phyloP scores from a whole-genome alignment of 805 yeast genomes.

The Kodamaea sagamina region DNA sequence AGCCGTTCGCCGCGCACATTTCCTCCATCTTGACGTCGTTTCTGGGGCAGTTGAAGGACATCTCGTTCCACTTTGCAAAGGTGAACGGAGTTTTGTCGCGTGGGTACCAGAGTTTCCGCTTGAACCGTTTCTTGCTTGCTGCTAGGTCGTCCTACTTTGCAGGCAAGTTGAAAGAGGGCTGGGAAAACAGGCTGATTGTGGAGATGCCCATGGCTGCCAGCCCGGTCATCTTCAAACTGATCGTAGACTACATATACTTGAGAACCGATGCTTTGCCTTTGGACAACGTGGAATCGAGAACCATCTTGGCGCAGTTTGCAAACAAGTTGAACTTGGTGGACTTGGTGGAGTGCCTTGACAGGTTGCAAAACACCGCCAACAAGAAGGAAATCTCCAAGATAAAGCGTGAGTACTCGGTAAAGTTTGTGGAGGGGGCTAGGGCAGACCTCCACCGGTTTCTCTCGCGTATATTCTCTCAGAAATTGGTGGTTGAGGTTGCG shows the following conservation, averaged over 20 bases:
- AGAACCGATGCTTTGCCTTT: slow-evolving; percentile 35
- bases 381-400: slow-evolving; percentile 26
- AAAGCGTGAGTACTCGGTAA: slow-evolving; percentile 33
- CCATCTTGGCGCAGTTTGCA: slow-evolving; percentile 38
- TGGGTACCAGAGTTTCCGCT: slow-evolving; percentile 19
- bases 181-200: slow-evolving; percentile 21
- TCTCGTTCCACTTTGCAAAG: slow-evolving; percentile 27
- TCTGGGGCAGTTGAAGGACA: slow-evolving; percentile 34
- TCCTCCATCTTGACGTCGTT: slow-evolving; percentile 44
- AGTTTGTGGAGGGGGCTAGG: slow-evolving; percentile 38
- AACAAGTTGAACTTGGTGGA: slow-evolving; percentile 20
- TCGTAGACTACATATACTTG: slow-evolving; percentile 35
- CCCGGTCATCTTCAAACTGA: slow-evolving; percentile 22
- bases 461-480: slow-evolving; percentile 23
- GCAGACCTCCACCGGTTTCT: slow-evolving; percentile 34
- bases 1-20: slow-evolving; percentile 74
- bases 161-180: slow-evolving; percentile 23
- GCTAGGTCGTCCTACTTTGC: slow-evolving; percentile 33
- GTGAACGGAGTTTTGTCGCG: slow-evolving; percentile 17
- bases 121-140: slow-evolving; percentile 36
- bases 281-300: slow-evolving; percentile 29
- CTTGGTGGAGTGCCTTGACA: slow-evolving; percentile 7
- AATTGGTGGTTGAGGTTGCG: slow-evolving; percentile 12
- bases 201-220: slow-evolving; percentile 20
- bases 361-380: neutral